A percentile compares a stretch with the other conserved stretches of the same genome.
Evolutionary conservation across 176 grass and related monocot species (phyloP).

Genomic region (Ensete ventricosum): DNA sequence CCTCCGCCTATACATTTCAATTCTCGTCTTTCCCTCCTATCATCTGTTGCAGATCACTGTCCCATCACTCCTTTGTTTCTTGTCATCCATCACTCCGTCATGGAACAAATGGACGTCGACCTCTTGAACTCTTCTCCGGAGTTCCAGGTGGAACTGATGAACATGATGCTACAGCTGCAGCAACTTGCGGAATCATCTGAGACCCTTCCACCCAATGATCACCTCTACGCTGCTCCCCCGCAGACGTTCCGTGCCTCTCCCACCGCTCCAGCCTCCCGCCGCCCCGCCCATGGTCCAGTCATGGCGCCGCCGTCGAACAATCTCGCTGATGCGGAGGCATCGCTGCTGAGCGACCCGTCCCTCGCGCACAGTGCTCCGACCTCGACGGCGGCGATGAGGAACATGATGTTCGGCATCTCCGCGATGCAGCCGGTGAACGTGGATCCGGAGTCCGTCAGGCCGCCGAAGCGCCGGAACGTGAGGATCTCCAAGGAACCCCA

Average conservation of each 20-base stretch:
- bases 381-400: conserved; percentile 47
- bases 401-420: conserved; percentile 87
- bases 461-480: conserved; percentile 85
- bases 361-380: background rate
- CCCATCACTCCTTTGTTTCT: background rate
- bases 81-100: background rate
- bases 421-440: conserved; percentile 86
- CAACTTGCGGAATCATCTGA: conserved; percentile 34
- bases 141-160: conserved; percentile 70
- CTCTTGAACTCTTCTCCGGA: conserved; percentile 56
- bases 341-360: conserved; percentile 7
- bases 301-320: too few species aligned
- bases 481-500: conserved; percentile 87
- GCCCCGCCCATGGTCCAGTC: conserved; percentile 3
- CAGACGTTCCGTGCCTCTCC: conserved; percentile 12
- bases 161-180: conserved; percentile 71
- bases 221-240: conserved; percentile 14
- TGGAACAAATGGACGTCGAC: conserved; percentile 50
- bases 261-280: conserved; percentile 3
- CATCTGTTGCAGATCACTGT: too few species aligned
- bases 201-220: conserved; percentile 3
- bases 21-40: too few species aligned
- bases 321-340: too few species aligned
- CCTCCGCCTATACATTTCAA: too few species aligned
- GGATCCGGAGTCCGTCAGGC: conserved; percentile 64